Base-by-base conservation (phyloP, 805 yeast genomes). In the Debaryomyces hansenii region DNA sequence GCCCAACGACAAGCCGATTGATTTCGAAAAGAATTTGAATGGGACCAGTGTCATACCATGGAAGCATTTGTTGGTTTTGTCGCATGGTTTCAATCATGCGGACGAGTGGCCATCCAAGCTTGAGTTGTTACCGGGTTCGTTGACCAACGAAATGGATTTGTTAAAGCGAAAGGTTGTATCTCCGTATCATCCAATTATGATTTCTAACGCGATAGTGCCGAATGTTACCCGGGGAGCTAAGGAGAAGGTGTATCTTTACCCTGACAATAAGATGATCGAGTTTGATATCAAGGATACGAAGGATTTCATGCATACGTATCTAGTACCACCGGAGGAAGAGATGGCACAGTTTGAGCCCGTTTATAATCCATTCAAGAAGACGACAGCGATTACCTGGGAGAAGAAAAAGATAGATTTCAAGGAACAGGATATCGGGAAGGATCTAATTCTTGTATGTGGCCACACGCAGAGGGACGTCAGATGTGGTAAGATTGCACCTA, bases 401-500 rank as follows among this genome's bases (percentile, higher is more conserved):
- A 21, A 8, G 38, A 33, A 33, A 5, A 20, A 29, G 12, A 40
- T 39, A n/a, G 12, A 21, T 27, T 40, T 57, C 52, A 15, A 49
- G 42, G 53, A 45, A 37, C 20, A 47, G 27, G 27, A 50, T 37
- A 49, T 57, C 31, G 37, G 39, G 6, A 40, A 51, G 36, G 71
- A 69, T 37, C 51, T 78, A 34, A 64, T 83, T 1, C 61, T 85
- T 21, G 75, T 84, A 1, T 86, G 94, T 63, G 91, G 89, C 0
- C 94, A 86, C 56, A 56, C 72, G 0, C 62, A 76, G 38, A 60
- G 92, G 50, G 94, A 86, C 57, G 62, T 70, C 0, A 59, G 94
- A 41, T 86, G 94, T 65, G 92, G 91, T 0, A 54, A 64, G 16
- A 53, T 82, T n/a, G 91, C 86, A 0, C 89, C 89, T 0, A 41